These are phyloP conservation scores for Hibiscus tridactylites DNA, from an alignment of 345 rosid species.

Conservation along the genomic window DNA sequence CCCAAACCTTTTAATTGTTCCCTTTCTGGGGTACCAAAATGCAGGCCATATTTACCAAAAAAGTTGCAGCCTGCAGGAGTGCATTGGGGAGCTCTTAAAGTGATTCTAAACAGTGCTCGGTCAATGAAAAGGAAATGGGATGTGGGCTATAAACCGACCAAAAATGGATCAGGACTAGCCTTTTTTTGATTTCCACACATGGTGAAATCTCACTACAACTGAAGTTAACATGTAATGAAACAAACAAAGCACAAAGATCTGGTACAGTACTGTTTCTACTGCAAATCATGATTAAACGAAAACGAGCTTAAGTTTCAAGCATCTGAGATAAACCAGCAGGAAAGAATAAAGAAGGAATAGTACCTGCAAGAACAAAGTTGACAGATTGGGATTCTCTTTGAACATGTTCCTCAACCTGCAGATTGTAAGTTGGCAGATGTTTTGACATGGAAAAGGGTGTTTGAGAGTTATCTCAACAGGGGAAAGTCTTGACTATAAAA, in stretches of 20 bases:
- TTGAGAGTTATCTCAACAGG: no score
- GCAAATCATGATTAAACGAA: no score
- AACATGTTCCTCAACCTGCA: no score
- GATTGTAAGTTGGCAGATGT: no score
- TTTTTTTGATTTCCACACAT: background rate
- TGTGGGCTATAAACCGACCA: constrained; percentile 23
- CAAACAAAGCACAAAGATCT: background rate
- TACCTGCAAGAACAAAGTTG: no score
- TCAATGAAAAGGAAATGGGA: constrained; percentile 8
- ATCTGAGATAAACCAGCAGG: no score
- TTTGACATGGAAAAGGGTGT: no score
- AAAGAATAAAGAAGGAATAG: no score
- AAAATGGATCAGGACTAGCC: constrained; percentile 1
- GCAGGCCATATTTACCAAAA: constrained; percentile 17
- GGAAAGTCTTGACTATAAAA: constrained; percentile 6
- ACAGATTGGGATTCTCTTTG: no score
- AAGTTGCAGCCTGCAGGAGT: background rate
- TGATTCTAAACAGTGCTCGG: background rate
- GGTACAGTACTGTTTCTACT: no score
- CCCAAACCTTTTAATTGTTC: constrained; percentile 12
- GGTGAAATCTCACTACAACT: constrained; percentile 7
- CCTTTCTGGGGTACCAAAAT: constrained; percentile 19
- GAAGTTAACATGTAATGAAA: constrained; percentile 2
- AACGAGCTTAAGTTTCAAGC: no score
- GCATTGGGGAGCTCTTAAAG: background rate